Base-by-base conservation (phyloP, 2,329 filamentous ascomycete species). In the Alternaria gansuensis region DNA sequence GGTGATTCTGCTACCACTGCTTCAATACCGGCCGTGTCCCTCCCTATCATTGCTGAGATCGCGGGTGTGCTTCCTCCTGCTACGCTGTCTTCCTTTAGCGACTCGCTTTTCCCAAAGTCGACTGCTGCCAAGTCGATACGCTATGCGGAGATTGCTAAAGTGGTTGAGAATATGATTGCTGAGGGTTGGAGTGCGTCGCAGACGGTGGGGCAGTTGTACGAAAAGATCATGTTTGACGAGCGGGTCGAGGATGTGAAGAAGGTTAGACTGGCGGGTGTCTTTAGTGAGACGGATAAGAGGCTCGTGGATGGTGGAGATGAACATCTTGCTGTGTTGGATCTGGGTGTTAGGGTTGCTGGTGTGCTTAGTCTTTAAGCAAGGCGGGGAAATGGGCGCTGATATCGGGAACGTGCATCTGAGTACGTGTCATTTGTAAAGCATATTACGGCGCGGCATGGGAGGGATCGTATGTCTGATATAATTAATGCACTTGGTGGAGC, bases 151-250 rank as follows among this genome's bases (percentile, higher is more conserved):
- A 86, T 99, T 14, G 88, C 92, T 0, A 88, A 87, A 65, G 88
- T 92, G 5, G 90, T 98, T 5, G 91, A 93, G 69, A 90, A 97
- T 65, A 88, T 99, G 82, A 89, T 98, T 45, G 94, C 94, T 0
- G 95, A 98, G 79, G 95, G 95, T 8, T 99, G 95, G 94, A 97
- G 93, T 76, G 95, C 94, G 24, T 88, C 89, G 6, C 95, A 98
- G 78, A 87, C 97, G 26, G 84, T 98, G 36, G 82, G 85, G 17
- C 93, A 97, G 84, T 82, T 97, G 40, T 98, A 97, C 73, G 90
- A 95, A 77, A 83, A 85, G 26, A 81, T 98, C 36, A 85, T 97
- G 28, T 91, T 87, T 73, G 92, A 97, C 72, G 95, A 98, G 76
- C 84, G 88, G 7, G 89, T 97, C 24, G 87, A 88, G 0, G 92